These are phyloP conservation scores for Pneumocystis carinii DNA, from an alignment of 1,139 yeast genomes.

Conservation along the genomic window DNA sequence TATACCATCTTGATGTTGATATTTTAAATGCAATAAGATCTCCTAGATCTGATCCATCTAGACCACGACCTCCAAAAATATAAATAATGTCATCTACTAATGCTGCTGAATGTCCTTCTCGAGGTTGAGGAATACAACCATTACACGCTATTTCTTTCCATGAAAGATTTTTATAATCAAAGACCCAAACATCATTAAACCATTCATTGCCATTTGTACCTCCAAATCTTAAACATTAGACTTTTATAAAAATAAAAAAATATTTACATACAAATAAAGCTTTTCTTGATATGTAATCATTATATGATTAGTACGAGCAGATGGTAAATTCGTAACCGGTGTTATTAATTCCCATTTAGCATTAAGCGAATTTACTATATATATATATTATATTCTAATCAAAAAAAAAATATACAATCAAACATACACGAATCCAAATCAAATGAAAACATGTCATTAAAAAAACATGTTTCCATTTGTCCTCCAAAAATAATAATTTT, in stretches of 20 bases:
- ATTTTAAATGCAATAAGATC: slow-evolving; percentile 65
- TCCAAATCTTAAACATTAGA: slow-evolving; percentile 40
- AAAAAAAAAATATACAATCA: background rate
- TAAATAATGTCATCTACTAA: slow-evolving; percentile 67
- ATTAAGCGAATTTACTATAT: slow-evolving; percentile 36
- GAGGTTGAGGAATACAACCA: slow-evolving; percentile 65
- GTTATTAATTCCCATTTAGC: slow-evolving; percentile 71
- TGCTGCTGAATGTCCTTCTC: slow-evolving; percentile 83
- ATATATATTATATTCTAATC: background rate
- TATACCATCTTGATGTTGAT: slow-evolving; percentile 57
- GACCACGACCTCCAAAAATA: slow-evolving; percentile 80
- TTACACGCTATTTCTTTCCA: slow-evolving; percentile 43
- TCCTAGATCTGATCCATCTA: slow-evolving; percentile 55
- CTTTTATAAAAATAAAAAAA: slow-evolving; percentile 18
- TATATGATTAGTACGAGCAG: slow-evolving; percentile 84
- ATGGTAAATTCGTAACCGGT: slow-evolving; percentile 49
- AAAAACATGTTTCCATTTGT: slow-evolving; percentile 75
- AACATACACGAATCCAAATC: slow-evolving; percentile 48
- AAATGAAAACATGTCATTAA: slow-evolving; percentile 71
- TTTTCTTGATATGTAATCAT: slow-evolving; percentile 69
- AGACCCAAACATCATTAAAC: slow-evolving; percentile 68
- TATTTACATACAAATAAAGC: slow-evolving; percentile 38
- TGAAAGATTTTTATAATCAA: slow-evolving; percentile 49
- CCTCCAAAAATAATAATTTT: slow-evolving; percentile 86
- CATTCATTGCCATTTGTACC: slow-evolving; percentile 70